These are phyloP conservation scores for Fusarium torreyae DNA, from an alignment of 2,329 filamentous ascomycete species.

Conservation along the genomic window DNA sequence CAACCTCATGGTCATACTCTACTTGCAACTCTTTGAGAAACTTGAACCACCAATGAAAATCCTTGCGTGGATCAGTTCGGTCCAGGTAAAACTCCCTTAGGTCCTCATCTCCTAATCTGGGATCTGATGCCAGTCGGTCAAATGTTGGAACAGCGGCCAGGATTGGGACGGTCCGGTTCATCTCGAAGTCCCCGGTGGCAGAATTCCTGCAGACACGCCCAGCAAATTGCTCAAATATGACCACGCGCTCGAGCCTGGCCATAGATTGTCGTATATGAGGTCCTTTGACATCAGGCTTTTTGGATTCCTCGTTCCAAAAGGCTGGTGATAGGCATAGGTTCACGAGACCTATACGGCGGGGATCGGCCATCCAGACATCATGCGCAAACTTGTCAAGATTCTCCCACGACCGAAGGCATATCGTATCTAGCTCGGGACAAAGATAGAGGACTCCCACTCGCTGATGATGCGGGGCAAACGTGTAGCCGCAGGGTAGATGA, in stretches of 20 bases:
- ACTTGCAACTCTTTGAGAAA: fast-evolving
- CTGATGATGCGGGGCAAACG: too few species aligned
- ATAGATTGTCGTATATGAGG: neutral
- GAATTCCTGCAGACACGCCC: too few species aligned
- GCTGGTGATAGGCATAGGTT: neutral
- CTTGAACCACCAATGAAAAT: neutral
- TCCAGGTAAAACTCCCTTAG: neutral
- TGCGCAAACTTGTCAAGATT: neutral
- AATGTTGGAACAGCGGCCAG: fast-evolving
- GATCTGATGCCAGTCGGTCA: neutral
- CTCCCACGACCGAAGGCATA: fast-evolving
- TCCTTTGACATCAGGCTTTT: neutral
- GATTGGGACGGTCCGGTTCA: neutral
- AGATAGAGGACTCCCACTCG: neutral
- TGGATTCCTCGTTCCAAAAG: neutral
- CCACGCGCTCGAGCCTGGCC: neutral
- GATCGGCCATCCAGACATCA: neutral
- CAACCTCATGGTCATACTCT: neutral
- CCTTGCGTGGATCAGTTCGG: fast-evolving
- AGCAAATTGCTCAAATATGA: too few species aligned
- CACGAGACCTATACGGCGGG: neutral
- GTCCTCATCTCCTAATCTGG: neutral
- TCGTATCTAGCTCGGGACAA: slow-evolving; percentile 7
- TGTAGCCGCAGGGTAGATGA: slow-evolving; percentile 1
- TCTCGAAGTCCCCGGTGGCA: too few species aligned